Evolutionary conservation across 257 asterid genomes (phyloP).

Genomic region (Solanum verrucosum): DNA sequence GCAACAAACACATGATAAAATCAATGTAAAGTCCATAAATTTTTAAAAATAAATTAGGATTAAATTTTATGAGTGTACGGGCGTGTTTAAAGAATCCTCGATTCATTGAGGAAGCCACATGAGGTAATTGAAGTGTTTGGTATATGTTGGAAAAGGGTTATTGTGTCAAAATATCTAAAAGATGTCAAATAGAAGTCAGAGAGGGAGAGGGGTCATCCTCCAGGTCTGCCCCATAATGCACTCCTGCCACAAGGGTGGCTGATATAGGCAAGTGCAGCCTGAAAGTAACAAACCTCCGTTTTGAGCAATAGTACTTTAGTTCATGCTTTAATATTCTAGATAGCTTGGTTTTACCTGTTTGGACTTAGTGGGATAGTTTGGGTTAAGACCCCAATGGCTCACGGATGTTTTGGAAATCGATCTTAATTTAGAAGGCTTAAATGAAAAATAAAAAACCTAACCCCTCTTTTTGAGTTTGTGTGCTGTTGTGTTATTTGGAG

Average conservation of each 20-base stretch:
- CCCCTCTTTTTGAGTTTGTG: neutral
- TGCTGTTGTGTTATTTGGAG: neutral
- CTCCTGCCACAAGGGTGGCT: neutral
- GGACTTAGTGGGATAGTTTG: neutral
- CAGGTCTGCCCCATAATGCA: neutral
- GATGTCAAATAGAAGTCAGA: neutral
- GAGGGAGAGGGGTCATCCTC: neutral
- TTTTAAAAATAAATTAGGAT: neutral
- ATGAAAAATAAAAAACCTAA: neutral
- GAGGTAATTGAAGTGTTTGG: neutral
- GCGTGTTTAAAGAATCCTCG: neutral
- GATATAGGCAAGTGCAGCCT: neutral
- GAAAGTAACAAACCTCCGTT: neutral
- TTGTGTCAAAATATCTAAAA: neutral
- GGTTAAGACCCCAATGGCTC: neutral
- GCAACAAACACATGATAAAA: neutral
- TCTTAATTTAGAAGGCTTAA: neutral
- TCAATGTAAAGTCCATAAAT: neutral
- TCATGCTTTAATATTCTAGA: neutral
- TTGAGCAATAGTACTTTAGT: neutral
- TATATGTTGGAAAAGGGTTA: neutral
- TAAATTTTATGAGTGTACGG: neutral
- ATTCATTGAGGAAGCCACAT: neutral
- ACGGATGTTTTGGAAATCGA: neutral
- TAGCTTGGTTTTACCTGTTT: neutral